These are phyloP conservation scores for Herpetomonas muscarum DNA, from an alignment of 208 protist genomes.

Conservation along the genomic window DNA sequence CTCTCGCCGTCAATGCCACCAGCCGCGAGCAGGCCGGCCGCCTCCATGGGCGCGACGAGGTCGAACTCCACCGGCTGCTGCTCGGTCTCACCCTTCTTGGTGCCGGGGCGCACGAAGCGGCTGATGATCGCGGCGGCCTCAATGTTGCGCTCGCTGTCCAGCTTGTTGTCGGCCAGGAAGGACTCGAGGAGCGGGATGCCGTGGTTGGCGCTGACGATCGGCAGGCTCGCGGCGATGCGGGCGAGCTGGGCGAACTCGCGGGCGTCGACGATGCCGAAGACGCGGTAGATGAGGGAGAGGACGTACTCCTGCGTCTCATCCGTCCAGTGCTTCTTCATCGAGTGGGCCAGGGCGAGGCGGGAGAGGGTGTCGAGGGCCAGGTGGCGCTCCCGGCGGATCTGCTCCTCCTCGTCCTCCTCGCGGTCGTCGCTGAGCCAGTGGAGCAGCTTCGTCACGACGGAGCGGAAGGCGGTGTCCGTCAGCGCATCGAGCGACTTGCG, in stretches of 20 bases:
- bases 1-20: constrained; percentile 9
- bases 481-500: constrained; percentile 68
- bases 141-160: constrained; percentile 37
- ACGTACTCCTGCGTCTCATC: constrained; percentile 73
- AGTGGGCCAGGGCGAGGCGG: constrained; percentile 30
- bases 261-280: constrained; percentile 63
- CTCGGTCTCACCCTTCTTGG: constrained; percentile 3
- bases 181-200: constrained; percentile 56
- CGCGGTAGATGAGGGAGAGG: constrained; percentile 52
- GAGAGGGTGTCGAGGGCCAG: constrained; percentile 56
- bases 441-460: constrained; percentile 79
- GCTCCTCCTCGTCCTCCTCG: constrained; percentile 75
- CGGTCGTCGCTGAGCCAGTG: constrained; percentile 86
- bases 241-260: constrained; percentile 72
- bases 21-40: constrained; percentile 28
- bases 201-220: constrained; percentile 48
- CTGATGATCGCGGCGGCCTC: constrained; percentile 63
- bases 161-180: constrained; percentile 37
- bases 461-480: constrained; percentile 60
- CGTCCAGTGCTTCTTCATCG: constrained; percentile 59
- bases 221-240: constrained; percentile 49
- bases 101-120: constrained; percentile 20
- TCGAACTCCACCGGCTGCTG: constrained; percentile 30
- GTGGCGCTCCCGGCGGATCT: constrained; percentile 76
- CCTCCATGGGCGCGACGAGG: constrained; percentile 40